A percentile compares a stretch with the other conserved stretches of the same genome.
Evolutionary conservation across 192 early-diverging fungal genomes (phyloP).

Genomic region (Rhizoclosmatium globosum): DNA sequence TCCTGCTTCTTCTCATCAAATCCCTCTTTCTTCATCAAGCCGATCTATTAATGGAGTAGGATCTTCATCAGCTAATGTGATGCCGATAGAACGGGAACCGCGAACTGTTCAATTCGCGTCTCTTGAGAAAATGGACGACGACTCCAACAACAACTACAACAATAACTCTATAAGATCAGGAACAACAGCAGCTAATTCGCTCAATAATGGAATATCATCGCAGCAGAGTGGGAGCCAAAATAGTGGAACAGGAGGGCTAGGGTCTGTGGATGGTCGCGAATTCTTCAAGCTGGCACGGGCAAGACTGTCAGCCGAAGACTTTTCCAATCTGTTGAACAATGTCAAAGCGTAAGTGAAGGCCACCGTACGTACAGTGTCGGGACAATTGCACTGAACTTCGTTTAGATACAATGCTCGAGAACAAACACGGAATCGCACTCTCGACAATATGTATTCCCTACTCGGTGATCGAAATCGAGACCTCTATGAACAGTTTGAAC

Average conservation of each 20-base stretch:
- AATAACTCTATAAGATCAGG: not conserved
- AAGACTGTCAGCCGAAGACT: constrained; percentile 20
- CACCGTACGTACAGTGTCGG: not conserved
- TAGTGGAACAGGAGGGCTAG: not conserved
- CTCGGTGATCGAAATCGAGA: constrained; percentile 19
- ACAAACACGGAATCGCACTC: constrained; percentile 3
- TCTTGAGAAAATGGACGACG: not conserved
- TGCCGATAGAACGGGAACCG: not conserved
- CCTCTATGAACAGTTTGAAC: constrained; percentile 26
- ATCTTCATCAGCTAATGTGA: not conserved
- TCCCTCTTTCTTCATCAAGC: too few relatives aligned
- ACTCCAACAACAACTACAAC: too few relatives aligned
- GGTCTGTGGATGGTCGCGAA: constrained; percentile 26
- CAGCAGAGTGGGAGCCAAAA: not conserved
- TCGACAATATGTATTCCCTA: constrained; percentile 1
- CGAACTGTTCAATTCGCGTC: not conserved
- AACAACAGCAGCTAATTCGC: not conserved
- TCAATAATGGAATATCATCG: not conserved
- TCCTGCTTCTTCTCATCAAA: too few relatives aligned
- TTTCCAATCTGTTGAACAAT: constrained; percentile 24
- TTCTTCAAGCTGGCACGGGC: constrained; percentile 21
- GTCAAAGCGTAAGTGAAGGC: constrained; percentile 25
- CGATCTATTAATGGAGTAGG: too few relatives aligned
- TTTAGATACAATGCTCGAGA: constrained; percentile 26
- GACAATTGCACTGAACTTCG: not conserved